These are phyloP conservation scores for Myxozyma kluyveri DNA, from an alignment of 805 yeast genomes.

Conservation along the genomic window DNA sequence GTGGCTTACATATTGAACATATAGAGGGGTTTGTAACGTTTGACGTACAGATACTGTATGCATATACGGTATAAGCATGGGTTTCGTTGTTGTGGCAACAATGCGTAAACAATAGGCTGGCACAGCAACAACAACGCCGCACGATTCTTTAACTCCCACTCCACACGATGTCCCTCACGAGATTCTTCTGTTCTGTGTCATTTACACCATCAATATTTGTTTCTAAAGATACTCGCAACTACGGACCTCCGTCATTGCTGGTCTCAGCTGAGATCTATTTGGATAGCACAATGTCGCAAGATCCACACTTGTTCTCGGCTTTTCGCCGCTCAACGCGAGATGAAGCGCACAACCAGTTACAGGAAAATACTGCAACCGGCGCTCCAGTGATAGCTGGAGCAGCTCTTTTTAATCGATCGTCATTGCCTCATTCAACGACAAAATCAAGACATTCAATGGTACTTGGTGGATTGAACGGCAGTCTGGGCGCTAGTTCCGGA, in stretches of 20 bases:
- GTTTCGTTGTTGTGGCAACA: slow-evolving; percentile 6
- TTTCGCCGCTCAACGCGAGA: slow-evolving; percentile 24
- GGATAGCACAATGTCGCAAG: slow-evolving; percentile 23
- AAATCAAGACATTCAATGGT: slow-evolving; percentile 24
- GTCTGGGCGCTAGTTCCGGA: slow-evolving; percentile 9
- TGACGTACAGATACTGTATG: no score
- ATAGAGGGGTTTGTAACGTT: no score
- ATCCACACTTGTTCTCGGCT: slow-evolving; percentile 26
- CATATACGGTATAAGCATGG: no score
- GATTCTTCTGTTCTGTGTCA: background rate
- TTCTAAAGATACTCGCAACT: background rate
- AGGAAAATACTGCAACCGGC: slow-evolving; percentile 14
- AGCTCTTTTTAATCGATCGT: slow-evolving; percentile 14
- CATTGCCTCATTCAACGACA: slow-evolving; percentile 9
- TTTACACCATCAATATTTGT: background rate
- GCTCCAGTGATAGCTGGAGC: slow-evolving; percentile 7
- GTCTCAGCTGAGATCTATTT: background rate
- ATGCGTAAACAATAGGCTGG: background rate
- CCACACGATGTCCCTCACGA: slow-evolving; percentile 2
- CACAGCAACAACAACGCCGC: background rate
- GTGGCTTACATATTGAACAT: no score
- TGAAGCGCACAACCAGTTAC: background rate
- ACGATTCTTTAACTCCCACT: background rate
- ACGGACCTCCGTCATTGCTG: background rate
- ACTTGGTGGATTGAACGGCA: background rate